Evolutionary conservation across 2,329 filamentous ascomycete species (phyloP).

Genomic region (Colletotrichum sp.): DNA sequence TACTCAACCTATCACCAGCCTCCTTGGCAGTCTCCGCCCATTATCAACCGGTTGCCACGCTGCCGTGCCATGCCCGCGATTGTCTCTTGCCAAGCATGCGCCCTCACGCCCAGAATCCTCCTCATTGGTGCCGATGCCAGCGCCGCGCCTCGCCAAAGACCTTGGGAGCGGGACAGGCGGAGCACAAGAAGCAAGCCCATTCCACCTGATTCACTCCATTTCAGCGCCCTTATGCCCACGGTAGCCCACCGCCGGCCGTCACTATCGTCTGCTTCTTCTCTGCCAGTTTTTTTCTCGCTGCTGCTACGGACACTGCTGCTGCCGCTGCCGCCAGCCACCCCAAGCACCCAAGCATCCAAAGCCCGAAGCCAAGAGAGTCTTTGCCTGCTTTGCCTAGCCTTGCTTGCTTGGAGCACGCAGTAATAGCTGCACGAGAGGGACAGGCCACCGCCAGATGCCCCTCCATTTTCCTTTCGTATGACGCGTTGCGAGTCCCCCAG

Average conservation of each 20-base stretch:
- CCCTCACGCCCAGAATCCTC: slow-evolving; percentile 2
- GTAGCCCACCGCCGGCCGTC: not conserved
- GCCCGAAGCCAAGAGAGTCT: not conserved
- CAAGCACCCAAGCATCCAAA: not conserved
- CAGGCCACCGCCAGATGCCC: not conserved
- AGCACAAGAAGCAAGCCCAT: slow-evolving; percentile 20
- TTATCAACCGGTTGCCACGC: slow-evolving; percentile 17
- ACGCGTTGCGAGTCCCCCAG: slow-evolving; percentile 14
- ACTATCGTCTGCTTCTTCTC: not conserved
- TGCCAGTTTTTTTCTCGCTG: not conserved
- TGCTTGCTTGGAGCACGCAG: not conserved
- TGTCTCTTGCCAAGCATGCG: slow-evolving; percentile 20
- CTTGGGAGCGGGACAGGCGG: slow-evolving; percentile 17
- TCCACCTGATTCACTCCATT: slow-evolving; percentile 6
- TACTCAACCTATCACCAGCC: not conserved
- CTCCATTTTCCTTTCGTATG: slow-evolving; percentile 8
- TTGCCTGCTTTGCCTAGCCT: not conserved
- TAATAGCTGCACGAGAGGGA: not conserved
- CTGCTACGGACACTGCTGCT: not conserved
- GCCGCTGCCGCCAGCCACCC: not conserved
- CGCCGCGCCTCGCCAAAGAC: slow-evolving; percentile 8
- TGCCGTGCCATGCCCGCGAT: slow-evolving; percentile 21
- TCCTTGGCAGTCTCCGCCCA: slow-evolving; percentile 20
- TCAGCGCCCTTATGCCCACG: not conserved
- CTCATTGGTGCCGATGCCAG: slow-evolving; percentile 16